phyloP scores from a whole-genome alignment of 106 monocot species.

The Allium fistulosum region DNA sequence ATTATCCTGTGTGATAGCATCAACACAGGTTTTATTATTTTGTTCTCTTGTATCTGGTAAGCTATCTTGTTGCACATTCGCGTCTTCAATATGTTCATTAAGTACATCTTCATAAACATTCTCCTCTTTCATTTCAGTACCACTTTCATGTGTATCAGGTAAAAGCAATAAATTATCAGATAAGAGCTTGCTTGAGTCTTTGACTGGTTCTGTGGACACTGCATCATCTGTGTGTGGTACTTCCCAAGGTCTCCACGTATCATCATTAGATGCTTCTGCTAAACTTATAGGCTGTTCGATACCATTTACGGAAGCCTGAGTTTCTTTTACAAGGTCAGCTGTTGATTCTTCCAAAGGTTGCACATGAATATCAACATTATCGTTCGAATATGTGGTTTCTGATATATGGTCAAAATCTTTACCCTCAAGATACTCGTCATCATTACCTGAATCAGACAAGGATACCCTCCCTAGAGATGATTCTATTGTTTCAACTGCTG shows the following conservation, averaged over 20 bases:
- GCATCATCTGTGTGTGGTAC: neutral
- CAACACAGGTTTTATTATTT: conserved; percentile 16
- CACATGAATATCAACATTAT: conserved; percentile 2
- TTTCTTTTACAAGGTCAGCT: neutral
- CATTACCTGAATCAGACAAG: no score
- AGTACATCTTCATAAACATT: conserved; percentile 1
- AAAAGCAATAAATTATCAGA: conserved; percentile 8
- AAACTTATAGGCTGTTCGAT: neutral
- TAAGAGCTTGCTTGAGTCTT: neutral
- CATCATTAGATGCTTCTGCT: neutral
- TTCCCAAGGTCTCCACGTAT: neutral
- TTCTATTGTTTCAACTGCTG: conserved; percentile 1
- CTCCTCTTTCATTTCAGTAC: neutral
- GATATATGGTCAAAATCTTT: conserved; percentile 6
- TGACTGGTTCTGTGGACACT: neutral
- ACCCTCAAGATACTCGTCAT: no score
- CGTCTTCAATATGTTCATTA: conserved; percentile 6
- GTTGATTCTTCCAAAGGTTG: conserved; percentile 8
- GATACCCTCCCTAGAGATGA: neutral
- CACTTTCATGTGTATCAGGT: neutral
- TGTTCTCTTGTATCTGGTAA: neutral
- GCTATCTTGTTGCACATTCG: no score
- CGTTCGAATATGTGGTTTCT: conserved; percentile 3
- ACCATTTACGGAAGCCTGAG: conserved; percentile 1
- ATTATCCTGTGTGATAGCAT: conserved; percentile 4